Conservation (phyloP, 2,329 filamentous ascomycete genomes). For the Zasmidium citrigriseum region DNA sequence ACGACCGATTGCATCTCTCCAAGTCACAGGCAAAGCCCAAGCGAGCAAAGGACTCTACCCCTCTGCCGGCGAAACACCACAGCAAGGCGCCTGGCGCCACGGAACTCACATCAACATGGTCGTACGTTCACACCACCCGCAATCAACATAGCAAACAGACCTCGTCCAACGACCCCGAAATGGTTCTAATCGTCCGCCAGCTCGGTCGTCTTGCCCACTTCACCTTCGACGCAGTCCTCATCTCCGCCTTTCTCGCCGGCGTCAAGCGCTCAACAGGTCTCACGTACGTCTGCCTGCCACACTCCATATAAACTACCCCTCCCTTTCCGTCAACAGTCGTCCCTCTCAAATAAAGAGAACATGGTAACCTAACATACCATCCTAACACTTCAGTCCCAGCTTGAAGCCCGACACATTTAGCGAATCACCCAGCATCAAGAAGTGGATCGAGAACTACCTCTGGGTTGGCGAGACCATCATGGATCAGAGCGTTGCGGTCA, state of each 20-base stretch:
- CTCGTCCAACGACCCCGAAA: neutral
- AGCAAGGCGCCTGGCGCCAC: constrained; percentile 5
- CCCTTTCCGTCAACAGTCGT: neutral
- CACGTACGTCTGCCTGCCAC: constrained; percentile 70
- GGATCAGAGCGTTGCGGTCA: constrained; percentile 92
- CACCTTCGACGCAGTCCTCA: constrained; percentile 92
- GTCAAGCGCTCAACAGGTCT: constrained; percentile 97
- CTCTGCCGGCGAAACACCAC: neutral
- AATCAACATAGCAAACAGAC: neutral
- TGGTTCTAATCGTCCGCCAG: constrained; percentile 67
- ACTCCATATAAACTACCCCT: neutral
- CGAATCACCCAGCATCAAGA: constrained; percentile 79
- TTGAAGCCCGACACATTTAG: constrained; percentile 83
- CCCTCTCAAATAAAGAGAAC: neutral
- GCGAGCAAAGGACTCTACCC: neutral
- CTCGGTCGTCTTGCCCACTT: constrained; percentile 91
- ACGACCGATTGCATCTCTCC: neutral
- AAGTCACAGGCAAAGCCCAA: neutral
- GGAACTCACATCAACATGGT: constrained; percentile 8
- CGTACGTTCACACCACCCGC: constrained; percentile 4
- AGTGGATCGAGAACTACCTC: constrained; percentile 91
- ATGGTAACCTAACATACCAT: neutral
- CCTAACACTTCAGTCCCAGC: constrained; percentile 66
- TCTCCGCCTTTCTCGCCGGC: constrained; percentile 94
- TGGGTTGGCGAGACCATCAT: constrained; percentile 96